phyloP scores from a whole-genome alignment of 208 protist species.

The Trypanosoma lewisi region DNA sequence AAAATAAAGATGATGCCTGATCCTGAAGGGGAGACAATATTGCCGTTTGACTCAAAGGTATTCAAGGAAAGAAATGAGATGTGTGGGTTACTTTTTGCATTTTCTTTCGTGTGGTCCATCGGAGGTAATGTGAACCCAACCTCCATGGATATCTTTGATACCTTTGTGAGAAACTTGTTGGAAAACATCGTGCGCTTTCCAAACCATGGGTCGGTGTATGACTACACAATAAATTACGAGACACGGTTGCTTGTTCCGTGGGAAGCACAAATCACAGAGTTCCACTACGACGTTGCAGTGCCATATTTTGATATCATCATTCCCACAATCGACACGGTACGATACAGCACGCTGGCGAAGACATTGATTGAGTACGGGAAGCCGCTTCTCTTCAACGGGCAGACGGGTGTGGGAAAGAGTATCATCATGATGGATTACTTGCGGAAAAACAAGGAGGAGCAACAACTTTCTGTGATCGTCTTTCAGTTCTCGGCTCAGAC shows the following conservation, averaged over 20 bases:
- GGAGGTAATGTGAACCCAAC: conserved; percentile 92
- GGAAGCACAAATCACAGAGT: conserved; percentile 77
- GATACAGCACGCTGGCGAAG: conserved; percentile 91
- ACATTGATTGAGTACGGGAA: conserved; percentile 83
- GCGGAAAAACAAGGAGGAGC: conserved; percentile 59
- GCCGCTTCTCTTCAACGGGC: conserved; percentile 94
- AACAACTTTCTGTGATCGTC: conserved; percentile 77
- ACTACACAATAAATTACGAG: conserved; percentile 92
- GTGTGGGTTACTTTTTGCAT: conserved; percentile 91
- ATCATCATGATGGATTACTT: conserved; percentile 92
- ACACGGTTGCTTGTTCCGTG: conserved; percentile 81
- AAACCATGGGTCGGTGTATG: conserved; percentile 89
- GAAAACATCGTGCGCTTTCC: conserved; percentile 87
- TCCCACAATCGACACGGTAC: conserved; percentile 96
- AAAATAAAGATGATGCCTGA: conserved; percentile 74
- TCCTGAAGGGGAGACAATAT: conserved; percentile 43
- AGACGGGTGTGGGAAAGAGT: conserved; percentile 95
- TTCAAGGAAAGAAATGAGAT: conserved; percentile 88
- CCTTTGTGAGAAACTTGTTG: conserved; percentile 71
- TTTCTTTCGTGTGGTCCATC: conserved; percentile 96
- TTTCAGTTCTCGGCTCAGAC: conserved; percentile 97
- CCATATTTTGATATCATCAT: conserved; percentile 97
- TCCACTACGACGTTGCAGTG: conserved; percentile 70
- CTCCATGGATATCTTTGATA: conserved; percentile 92
- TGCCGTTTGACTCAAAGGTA: conserved; percentile 60